Evolutionary conservation across 1,139 yeast genomes (phyloP).

Genomic region (Diutina rugosa): DNA sequence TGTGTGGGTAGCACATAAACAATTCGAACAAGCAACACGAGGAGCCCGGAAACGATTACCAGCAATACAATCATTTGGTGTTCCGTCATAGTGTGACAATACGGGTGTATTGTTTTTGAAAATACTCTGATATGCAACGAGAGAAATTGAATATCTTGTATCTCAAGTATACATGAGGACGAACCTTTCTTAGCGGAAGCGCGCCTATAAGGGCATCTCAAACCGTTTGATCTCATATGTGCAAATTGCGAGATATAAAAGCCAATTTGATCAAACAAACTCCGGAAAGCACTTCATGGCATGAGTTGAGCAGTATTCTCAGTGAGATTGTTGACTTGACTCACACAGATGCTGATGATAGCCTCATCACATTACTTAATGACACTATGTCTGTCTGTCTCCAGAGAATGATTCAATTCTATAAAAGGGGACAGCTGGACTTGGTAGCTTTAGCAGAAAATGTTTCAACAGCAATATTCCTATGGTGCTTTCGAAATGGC

Average conservation of each 20-base stretch:
- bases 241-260: neutral
- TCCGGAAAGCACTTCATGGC: neutral
- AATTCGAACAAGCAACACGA: neutral
- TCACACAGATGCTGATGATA: neutral
- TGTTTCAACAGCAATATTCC: neutral
- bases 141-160: too few species aligned
- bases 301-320: neutral
- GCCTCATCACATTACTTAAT: neutral
- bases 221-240: neutral
- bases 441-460: neutral
- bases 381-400: neutral
- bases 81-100: neutral
- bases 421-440: neutral
- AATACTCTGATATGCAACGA: too few species aligned
- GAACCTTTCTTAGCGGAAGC: neutral
- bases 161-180: too few species aligned
- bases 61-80: neutral
- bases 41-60: neutral
- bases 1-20: neutral
- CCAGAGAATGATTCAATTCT: neutral
- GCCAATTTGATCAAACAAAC: neutral
- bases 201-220: neutral
- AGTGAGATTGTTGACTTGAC: neutral
- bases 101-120: neutral
- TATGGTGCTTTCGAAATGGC: neutral